Evolutionary conservation across 164 flowering plant species (phyloP), one percentile per base, ranked within the genome.

Genomic region (Sextonia rubra): DNA sequence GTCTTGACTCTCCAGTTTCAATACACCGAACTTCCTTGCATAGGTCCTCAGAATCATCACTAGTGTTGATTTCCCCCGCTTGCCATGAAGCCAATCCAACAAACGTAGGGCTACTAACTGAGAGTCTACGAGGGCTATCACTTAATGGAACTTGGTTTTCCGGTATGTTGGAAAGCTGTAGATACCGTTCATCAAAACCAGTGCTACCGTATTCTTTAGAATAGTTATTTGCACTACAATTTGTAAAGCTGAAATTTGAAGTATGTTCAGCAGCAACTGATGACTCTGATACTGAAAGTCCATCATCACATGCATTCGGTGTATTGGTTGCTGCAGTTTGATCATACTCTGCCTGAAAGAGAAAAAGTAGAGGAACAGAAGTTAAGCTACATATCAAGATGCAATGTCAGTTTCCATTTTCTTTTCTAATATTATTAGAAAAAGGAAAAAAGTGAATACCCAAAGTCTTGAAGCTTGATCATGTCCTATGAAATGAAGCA

Each of bases 11-110:
- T 73, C 87, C 86, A 55, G 68, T 66, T 76, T 88, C 92, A 69
- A 90, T 77, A 75, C 88, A 88, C 64, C 80, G 81, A 74, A 89
- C 95, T 60, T 94, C 94, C 82, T 86, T 90, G 85, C 91, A 87
- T 11, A 56, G 73, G 37, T 79, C 91, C 70, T 87, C 90, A 47
- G 74, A 60, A 58, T 83, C 80, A 74, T 73, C 80, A 52, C 25
- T 56, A 15, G 64, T 76, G 68, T 68, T 22, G 25, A 74, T 69
- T 68, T 83, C 79, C 84, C 78, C 85, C 58, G 77, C 83, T n/a
- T 77, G 76, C 64, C 71, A 73, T 64, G 84, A 81, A 79, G 85
- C 82, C 55, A 78, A 81, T 60, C 78, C 80, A 74, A 68, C 74
- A 80, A 76, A 84, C 60, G 76, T 72, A 15, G 90, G 82, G 65